A percentile compares a stretch with the other conserved stretches of the same genome.
Conservation (phyloP, 2,329 filamentous ascomycete genomes). For the Pseudogymnoascus sp. region DNA sequence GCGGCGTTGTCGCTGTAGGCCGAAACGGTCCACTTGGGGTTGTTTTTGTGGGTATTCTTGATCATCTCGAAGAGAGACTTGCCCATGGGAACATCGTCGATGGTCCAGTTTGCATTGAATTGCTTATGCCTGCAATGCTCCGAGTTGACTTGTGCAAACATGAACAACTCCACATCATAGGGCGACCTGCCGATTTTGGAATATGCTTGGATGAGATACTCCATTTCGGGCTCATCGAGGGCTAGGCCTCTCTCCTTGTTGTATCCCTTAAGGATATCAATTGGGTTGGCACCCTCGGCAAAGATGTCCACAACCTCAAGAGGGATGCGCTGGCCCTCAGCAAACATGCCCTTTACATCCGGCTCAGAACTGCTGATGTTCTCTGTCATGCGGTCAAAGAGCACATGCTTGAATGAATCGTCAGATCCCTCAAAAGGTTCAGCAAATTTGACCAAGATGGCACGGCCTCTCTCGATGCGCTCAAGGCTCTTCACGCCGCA, state of each 20-base stretch:
- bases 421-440: constrained; percentile 41
- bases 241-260: constrained; percentile 81
- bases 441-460: constrained; percentile 63
- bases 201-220: constrained; percentile 86
- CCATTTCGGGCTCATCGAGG: constrained; percentile 81
- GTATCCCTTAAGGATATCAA: constrained; percentile 70
- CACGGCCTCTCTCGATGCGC: constrained; percentile 81
- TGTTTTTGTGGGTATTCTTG: constrained; percentile 80
- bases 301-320: constrained; percentile 73
- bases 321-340: constrained; percentile 54
- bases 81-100: constrained; percentile 75
- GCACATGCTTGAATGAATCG: constrained; percentile 58
- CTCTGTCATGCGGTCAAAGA: constrained; percentile 97
- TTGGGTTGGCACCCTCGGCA: constrained; percentile 55
- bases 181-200: constrained; percentile 57
- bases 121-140: constrained; percentile 80
- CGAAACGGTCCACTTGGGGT: constrained; percentile 77
- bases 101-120: constrained; percentile 95
- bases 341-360: constrained; percentile 71
- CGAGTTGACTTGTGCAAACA: constrained; percentile 99
- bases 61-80: constrained; percentile 94
- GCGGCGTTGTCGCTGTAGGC: constrained; percentile 98
- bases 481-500: constrained; percentile 71
- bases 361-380: constrained; percentile 62
- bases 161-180: constrained; percentile 92